Evolutionary conservation across 2,329 filamentous ascomycete genomes (phyloP).

Genomic region (Endothia cerciana): DNA sequence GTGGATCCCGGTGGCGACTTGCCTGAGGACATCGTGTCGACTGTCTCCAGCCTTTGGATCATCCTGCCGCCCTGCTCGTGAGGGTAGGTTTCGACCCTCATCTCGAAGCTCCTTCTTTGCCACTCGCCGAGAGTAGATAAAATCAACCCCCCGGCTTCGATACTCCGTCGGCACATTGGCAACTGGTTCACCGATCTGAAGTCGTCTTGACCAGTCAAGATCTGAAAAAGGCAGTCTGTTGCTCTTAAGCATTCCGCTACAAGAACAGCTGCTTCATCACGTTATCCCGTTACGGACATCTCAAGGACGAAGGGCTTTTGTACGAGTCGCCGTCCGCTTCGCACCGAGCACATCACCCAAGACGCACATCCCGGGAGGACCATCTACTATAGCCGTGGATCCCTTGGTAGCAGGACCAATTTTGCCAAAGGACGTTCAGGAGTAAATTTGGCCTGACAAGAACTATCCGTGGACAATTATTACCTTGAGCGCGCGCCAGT

Average conservation of each 20-base stretch:
- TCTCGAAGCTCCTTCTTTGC: constrained; percentile 24
- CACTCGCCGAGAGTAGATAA: constrained; percentile 25
- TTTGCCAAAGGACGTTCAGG: constrained; percentile 22
- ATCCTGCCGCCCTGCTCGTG: constrained; percentile 23
- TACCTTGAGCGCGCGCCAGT: constrained; percentile 18
- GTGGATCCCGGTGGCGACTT: constrained; percentile 29
- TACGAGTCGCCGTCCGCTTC: constrained; percentile 27
- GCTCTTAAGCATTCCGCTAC: constrained; percentile 25
- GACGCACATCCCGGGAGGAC: constrained; percentile 26
- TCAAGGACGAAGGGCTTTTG: constrained; percentile 16
- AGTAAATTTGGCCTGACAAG: constrained; percentile 27
- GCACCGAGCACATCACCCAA: constrained; percentile 12
- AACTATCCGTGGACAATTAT: constrained; percentile 20
- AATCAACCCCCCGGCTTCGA: constrained; percentile 25
- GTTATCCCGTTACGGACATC: constrained; percentile 20
- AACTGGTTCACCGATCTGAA: constrained; percentile 20
- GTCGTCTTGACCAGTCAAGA: constrained; percentile 19
- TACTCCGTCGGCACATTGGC: constrained; percentile 1
- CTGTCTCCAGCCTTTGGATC: constrained; percentile 24
- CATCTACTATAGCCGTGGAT: constrained; percentile 28
- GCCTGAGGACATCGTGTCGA: constrained; percentile 24
- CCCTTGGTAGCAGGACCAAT: constrained; percentile 19
- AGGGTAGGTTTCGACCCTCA: constrained; percentile 27
- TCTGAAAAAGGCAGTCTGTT: constrained; percentile 24
- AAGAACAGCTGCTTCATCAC: constrained; percentile 23